These are phyloP conservation scores for Trifolium repens DNA, from an alignment of 306 rosid species.

Conservation along the genomic window DNA sequence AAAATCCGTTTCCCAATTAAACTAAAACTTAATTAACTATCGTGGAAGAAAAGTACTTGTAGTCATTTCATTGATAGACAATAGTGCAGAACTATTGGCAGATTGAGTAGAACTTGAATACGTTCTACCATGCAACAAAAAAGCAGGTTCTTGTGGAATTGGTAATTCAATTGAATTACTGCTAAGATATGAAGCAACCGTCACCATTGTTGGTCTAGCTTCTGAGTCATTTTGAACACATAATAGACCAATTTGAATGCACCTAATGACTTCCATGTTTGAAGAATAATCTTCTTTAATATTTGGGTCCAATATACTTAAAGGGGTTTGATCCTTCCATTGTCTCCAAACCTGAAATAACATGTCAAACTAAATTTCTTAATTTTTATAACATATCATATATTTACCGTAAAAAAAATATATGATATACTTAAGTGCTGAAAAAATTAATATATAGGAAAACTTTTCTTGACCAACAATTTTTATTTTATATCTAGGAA, in stretches of 20 bases:
- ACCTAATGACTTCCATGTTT: slow-evolving; percentile 43
- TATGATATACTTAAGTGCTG: no score
- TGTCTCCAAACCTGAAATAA: slow-evolving; percentile 50
- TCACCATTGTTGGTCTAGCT: slow-evolving; percentile 52
- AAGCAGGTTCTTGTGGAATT: slow-evolving; percentile 36
- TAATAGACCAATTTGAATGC: slow-evolving; percentile 52
- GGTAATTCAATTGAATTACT: slow-evolving; percentile 40
- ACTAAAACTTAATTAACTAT: not conserved
- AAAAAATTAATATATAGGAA: no score
- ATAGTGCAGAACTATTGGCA: not conserved
- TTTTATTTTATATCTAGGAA: no score
- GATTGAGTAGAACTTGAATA: not conserved
- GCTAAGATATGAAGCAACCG: slow-evolving; percentile 38
- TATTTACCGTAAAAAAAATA: no score
- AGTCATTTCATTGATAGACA: not conserved
- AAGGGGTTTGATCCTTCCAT: slow-evolving; percentile 44
- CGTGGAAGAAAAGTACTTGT: not conserved
- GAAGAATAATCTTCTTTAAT: slow-evolving; percentile 36
- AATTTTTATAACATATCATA: not conserved
- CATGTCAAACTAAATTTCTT: not conserved
- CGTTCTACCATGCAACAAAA: not conserved
- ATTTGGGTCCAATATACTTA: slow-evolving; percentile 45
- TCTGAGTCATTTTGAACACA: slow-evolving; percentile 54
- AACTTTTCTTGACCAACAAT: no score
- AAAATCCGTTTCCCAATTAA: no score